These are phyloP conservation scores for Pyrenochaeta sp. DNA, from an alignment of 2,329 filamentous ascomycete species.

Conservation along the genomic window DNA sequence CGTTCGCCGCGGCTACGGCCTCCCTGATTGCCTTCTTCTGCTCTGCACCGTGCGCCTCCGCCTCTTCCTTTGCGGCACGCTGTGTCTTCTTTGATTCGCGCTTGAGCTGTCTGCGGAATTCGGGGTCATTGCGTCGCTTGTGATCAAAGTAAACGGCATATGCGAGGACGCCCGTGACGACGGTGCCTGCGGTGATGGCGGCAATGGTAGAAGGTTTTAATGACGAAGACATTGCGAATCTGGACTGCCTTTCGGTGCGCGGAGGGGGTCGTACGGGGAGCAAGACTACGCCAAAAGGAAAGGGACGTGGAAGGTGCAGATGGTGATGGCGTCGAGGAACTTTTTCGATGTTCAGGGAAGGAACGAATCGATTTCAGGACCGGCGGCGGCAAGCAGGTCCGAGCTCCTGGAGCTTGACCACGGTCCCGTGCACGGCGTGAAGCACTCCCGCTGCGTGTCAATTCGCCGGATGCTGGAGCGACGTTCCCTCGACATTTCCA, in stretches of 20 bases:
- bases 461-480: conserved; percentile 1
- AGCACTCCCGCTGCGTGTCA: conserved; percentile 12
- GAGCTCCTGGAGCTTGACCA: conserved; percentile 26
- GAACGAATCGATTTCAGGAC: conserved; percentile 26
- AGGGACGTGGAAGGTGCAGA: conserved; percentile 13
- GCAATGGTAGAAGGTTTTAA: conserved; percentile 66
- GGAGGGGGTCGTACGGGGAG: conserved; percentile 6
- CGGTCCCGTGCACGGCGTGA: conserved; percentile 10
- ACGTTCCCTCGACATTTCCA: conserved; percentile 2
- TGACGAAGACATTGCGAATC: conserved; percentile 43
- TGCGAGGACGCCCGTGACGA: conserved; percentile 66
- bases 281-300: conserved; percentile 5
- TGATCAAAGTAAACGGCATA: conserved; percentile 74
- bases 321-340: conserved; percentile 24
- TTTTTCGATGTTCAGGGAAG: conserved; percentile 35
- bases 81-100: conserved; percentile 77
- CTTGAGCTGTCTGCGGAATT: conserved; percentile 70
- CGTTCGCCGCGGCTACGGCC: conserved; percentile 81
- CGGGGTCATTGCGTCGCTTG: conserved; percentile 68
- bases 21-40: conserved; percentile 77
- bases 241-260: too few species aligned
- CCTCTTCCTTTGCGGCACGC: conserved; percentile 75
- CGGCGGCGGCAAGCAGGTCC: too few species aligned
- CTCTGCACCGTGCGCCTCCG: conserved; percentile 68
- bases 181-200: conserved; percentile 64